Evolutionary conservation across 495 filamentous ascomycete species (phyloP), one percentile per base, ranked within the genome.

Genomic region (Aspergillus hancockii): DNA sequence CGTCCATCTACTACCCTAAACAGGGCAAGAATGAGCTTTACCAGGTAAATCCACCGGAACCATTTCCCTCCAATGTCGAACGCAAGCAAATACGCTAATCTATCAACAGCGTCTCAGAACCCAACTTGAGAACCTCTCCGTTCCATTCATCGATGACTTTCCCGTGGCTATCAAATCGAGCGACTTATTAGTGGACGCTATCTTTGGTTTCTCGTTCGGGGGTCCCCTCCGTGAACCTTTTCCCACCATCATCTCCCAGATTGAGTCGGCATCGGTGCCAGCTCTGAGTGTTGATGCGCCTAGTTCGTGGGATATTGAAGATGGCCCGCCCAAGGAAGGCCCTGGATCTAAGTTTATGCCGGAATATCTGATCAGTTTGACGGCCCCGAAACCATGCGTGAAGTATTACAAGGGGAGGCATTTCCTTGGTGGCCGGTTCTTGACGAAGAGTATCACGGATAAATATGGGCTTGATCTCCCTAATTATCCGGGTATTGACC

Each of bases 171-270:
- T 96, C 6, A 73, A 80, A 59, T 77, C 84, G 47, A 79, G 88
- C 21, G 83, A 95, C 68, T 88, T 96, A 64, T 79, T 98, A 50
- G 79, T 98, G 57, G 94, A 98, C 73, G 91, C 95, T 41, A 90
- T 98, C 67, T 98, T 98, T 67, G 94, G 92, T 41, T 98, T 98
- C 80, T 92, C 89, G 64, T 98, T 98, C 76, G 86, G 87, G n/a
- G 93, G 92, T 12, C 85, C 92, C 51, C 85, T 98, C 34, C 88
- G 94, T 7, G 92, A 95, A 60, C 94, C 94, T 0, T 98, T 98
- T 67, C 85, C 86, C 0, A 75, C 82, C 3, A 87, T 97, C 21
- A 92, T 98, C 64, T 77, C 81, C 34, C 87, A 90, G 16, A 81
- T 98, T 53, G 83, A 88, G 51, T 79, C 84, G 14, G 85, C 88